Evolutionary conservation across 2,329 filamentous ascomycete genomes (phyloP), one percentile per base, ranked within the genome.

Genomic region (Cercospora zeae-maydis): DNA sequence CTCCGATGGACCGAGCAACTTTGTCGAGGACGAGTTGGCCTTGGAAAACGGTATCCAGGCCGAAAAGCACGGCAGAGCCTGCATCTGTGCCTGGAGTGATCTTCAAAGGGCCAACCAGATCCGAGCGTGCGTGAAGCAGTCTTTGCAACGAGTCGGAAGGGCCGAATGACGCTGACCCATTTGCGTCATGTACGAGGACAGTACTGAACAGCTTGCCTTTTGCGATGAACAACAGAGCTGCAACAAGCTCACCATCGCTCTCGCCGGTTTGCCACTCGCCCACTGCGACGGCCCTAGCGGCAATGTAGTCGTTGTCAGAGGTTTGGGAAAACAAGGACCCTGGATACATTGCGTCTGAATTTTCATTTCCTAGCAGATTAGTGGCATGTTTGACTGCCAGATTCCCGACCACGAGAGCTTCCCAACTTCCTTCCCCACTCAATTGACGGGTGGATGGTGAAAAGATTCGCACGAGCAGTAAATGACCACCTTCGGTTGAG

Each of bases 401-500:
- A 31, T 14, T 52, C 6, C 34, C 33, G 11, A 13, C 8, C 13
- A 59, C 47, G 10, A 42, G 24, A 3, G 57, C 57, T 21, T 59
- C 42, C 71, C 72, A 74, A 1, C 45, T 31, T 8, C 24, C 10
- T 5, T 59, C 49, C 8, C 52, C 36, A 5, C 58, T 56, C 33
- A 69, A 52, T 10, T 72, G 68, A 21, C 77, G 63, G 10, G 36
- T 71, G 42, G 77, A 72, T 1, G 79, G 78, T 4, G 79, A 77
- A 10, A 72, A 63, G 13, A 80, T 55, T n/a, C 66, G 64, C 4
- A 80, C 19, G 7, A 80, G 64, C 4, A 75, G 64, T 9, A 81
- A 68, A 16, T 79, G 71, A 33, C 78, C 79, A 42, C 77, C 72
- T 39, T 80, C 78, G 51, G 79, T 80, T 3, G 76, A 70, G 3